phyloP scores from a whole-genome alignment of 768 basidiomycete genomes.

The Agaricus blazei region DNA sequence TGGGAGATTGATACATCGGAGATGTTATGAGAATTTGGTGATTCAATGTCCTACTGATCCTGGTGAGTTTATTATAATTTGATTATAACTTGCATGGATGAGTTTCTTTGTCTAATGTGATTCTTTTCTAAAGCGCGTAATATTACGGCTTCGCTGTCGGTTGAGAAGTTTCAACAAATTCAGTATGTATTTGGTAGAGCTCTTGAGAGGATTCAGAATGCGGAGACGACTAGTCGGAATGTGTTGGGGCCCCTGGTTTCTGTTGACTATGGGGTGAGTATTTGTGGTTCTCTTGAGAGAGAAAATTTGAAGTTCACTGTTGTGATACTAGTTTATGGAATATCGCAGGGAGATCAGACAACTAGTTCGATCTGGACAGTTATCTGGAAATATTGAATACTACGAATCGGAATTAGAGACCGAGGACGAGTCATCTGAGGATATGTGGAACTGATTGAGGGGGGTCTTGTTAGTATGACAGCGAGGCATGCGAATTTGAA shows the following conservation, averaged over 20 bases:
- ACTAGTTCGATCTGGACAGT: background rate
- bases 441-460: too few species aligned
- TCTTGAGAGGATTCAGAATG: slow-evolving; percentile 18
- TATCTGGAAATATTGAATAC: background rate
- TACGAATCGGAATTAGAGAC: background rate
- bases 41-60: slow-evolving; percentile 25
- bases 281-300: background rate
- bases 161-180: slow-evolving; percentile 21
- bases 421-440: background rate
- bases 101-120: background rate
- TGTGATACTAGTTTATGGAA: background rate
- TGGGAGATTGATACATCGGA: slow-evolving; percentile 19
- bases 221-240: slow-evolving; percentile 13
- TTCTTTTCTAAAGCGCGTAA: slow-evolving; percentile 23
- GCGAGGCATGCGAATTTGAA: too few species aligned
- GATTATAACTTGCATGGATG: background rate
- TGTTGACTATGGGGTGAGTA: slow-evolving; percentile 13
- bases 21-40: slow-evolving; percentile 20
- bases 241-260: slow-evolving; percentile 22
- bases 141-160: slow-evolving; percentile 28
- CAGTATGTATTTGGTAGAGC: slow-evolving; percentile 30
- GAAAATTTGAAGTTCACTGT: background rate
- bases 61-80: background rate
- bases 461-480: too few species aligned
- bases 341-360: background rate